Evolutionary conservation across 176 grass and related monocot species (phyloP).

Genomic region (Puya raimondii): DNA sequence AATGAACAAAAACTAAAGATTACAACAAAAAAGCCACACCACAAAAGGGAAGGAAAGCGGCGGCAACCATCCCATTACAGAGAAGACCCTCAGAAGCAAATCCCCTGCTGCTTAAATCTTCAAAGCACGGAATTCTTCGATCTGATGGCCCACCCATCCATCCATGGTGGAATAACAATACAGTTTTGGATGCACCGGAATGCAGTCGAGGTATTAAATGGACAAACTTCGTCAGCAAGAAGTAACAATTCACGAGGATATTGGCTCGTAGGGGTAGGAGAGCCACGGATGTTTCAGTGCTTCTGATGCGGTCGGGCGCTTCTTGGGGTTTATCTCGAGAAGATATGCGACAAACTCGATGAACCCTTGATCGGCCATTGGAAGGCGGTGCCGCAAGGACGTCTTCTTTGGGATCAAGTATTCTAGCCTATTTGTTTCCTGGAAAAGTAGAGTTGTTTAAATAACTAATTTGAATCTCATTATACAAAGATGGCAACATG

Average conservation of each 20-base stretch:
- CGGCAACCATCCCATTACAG: not conserved
- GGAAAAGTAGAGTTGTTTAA: conserved; percentile 22
- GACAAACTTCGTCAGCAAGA: not conserved
- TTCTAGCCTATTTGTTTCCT: conserved; percentile 90
- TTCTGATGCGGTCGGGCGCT: conserved; percentile 75
- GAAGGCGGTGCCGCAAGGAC: conserved; percentile 63
- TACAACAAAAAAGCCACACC: not conserved
- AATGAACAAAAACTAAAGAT: not conserved
- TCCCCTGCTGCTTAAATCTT: not conserved
- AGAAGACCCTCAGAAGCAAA: conserved; percentile 3
- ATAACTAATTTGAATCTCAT: not conserved
- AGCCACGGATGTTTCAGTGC: conserved; percentile 99
- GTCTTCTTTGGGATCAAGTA: conserved; percentile 96
- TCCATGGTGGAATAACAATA: not conserved
- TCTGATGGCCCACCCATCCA: not conserved
- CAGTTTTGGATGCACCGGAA: not conserved
- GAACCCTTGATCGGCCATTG: conserved; percentile 94
- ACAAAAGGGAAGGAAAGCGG: not conserved
- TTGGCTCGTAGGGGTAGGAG: conserved; percentile 94
- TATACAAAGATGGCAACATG: not conserved
- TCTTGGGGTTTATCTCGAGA: conserved; percentile 90
- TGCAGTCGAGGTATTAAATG: not conserved
- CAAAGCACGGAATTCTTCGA: not conserved
- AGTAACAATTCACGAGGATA: conserved; percentile 58
- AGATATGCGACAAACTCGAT: conserved; percentile 82